Conservation (phyloP, 805 yeast genomes). For the Kodamaea neixiangensis region DNA sequence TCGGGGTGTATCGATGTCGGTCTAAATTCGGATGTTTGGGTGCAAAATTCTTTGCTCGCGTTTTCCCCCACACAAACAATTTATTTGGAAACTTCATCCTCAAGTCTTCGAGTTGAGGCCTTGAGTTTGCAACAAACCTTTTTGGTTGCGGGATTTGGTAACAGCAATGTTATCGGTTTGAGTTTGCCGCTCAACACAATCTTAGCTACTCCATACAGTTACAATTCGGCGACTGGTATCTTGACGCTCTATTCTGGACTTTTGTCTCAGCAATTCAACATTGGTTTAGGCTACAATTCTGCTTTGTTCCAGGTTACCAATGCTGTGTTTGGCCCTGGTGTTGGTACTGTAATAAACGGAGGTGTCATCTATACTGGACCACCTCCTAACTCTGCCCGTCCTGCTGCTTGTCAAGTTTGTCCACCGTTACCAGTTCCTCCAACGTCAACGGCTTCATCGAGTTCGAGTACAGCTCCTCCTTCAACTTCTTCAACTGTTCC, state of each 20-base stretch:
- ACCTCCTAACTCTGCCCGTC: conserved; percentile 10
- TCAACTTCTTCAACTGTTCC: not conserved
- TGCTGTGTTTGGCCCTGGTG: conserved; percentile 8
- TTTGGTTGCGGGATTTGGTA: conserved; percentile 30
- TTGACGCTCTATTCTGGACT: conserved; percentile 18
- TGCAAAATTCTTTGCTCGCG: conserved; percentile 9
- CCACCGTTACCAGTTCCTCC: conserved; percentile 10
- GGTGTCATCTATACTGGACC: conserved; percentile 15
- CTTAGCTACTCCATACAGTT: conserved; percentile 4
- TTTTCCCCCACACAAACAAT: conserved; percentile 14
- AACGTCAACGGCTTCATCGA: not conserved
- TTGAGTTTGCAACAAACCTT: conserved; percentile 20
- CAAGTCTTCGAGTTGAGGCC: conserved; percentile 19
- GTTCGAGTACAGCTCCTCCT: not conserved
- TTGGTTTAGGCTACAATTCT: conserved; percentile 15
- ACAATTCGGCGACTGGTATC: conserved; percentile 19
- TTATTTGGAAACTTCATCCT: conserved; percentile 11
- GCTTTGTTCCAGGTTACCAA: conserved; percentile 7
- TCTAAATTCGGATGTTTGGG: conserved; percentile 12
- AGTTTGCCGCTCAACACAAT: conserved; percentile 13
- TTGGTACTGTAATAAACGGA: conserved; percentile 7
- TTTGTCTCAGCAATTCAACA: conserved; percentile 11
- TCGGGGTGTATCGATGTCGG: conserved; percentile 30
- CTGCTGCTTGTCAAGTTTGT: conserved; percentile 12
- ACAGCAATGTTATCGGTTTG: conserved; percentile 29